Base-by-base conservation (phyloP, 2,329 filamentous ascomycete genomes). In the Colletotrichum higginsianum region DNA sequence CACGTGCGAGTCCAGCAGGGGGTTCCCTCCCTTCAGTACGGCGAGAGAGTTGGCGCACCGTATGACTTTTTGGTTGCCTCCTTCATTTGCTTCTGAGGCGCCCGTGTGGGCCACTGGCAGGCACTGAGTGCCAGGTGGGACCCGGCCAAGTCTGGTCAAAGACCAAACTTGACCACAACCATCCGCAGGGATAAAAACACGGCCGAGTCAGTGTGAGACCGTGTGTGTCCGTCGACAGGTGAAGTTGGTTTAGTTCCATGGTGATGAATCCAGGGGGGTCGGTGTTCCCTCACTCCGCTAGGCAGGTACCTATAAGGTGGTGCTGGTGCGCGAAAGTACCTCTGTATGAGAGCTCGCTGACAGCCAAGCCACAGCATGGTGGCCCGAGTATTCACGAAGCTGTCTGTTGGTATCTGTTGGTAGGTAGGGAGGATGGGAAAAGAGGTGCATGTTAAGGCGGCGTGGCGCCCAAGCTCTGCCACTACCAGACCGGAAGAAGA, bases 381-480 rank as follows among this genome's bases (percentile, higher is more conserved):
- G 46, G 56, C 30, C 57, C 18, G 38, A 66, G 46, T 49, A 35
- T 57, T 66, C 63, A 58, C 63, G 18, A 42, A 61, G 57, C 69
- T 72, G 69, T 61, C 64, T 73, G 60, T 38, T 23, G 40, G 18
- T 12, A 46, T 35, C 35, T 38, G 35, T 38, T 38, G 35, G 35
- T 38, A 38, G 35, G 35, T 38, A 38, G 26, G 30, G 18, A 40
- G n/a, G 21, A 15, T 12, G 18, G 35, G 16, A 42, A 21, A 47
- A 61, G 40, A 50, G 44, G 23, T 66, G 46, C 47, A 60, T 35
- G 64, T 66, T 50, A 65, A 62, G 56, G 42, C 72, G 49, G 69
- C 61, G 55, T 65, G 60, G 61, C 42, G 56, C 69, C 72, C 44
- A 67, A 69, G 72, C 72, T 66, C 65, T 46, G 50, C 53, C 53